These are phyloP conservation scores for Cordyceps cateniannulata DNA, from an alignment of 2,329 filamentous ascomycete species.

Conservation along the genomic window DNA sequence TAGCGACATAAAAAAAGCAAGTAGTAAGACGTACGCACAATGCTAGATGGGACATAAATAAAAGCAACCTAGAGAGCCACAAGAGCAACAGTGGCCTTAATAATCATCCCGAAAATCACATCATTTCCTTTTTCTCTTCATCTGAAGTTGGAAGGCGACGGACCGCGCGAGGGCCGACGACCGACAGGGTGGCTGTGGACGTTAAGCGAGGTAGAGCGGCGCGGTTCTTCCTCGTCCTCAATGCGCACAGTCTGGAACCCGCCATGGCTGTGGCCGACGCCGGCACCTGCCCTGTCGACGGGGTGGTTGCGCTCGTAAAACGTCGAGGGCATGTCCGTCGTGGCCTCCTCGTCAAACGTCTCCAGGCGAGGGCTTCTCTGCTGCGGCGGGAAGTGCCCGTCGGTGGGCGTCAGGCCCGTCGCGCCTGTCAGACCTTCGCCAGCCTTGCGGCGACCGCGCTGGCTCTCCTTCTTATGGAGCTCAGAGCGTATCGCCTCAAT, in stretches of 20 bases:
- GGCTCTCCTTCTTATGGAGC: constrained; percentile 36
- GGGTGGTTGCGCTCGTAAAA: constrained; percentile 11
- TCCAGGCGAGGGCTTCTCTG: constrained; percentile 26
- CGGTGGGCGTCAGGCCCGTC: constrained; percentile 23
- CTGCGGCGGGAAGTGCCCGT: constrained; percentile 20
- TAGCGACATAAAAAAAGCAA: background rate
- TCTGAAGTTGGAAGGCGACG: background rate
- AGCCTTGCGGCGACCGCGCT: constrained; percentile 42
- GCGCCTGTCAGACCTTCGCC: constrained; percentile 37
- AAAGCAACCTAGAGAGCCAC: background rate
- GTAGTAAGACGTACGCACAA: background rate
- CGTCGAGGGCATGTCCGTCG: constrained; percentile 25
- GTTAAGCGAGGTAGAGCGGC: background rate
- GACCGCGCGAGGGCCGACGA: constrained; percentile 2
- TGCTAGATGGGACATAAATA: constrained; percentile 2
- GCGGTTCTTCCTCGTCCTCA: constrained; percentile 6
- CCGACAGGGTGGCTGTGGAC: background rate
- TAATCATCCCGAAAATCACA: background rate
- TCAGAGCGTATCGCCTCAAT: constrained; percentile 31
- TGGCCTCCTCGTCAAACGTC: constrained; percentile 39
- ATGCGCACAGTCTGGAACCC: constrained; percentile 9
- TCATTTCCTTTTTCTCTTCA: background rate
- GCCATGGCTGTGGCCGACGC: background rate
- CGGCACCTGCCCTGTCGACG: background rate
- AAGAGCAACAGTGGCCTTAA: background rate